These are phyloP conservation scores for Coix lacrymajobi DNA, from an alignment of 176 grass and related monocot species.

Conservation along the genomic window DNA sequence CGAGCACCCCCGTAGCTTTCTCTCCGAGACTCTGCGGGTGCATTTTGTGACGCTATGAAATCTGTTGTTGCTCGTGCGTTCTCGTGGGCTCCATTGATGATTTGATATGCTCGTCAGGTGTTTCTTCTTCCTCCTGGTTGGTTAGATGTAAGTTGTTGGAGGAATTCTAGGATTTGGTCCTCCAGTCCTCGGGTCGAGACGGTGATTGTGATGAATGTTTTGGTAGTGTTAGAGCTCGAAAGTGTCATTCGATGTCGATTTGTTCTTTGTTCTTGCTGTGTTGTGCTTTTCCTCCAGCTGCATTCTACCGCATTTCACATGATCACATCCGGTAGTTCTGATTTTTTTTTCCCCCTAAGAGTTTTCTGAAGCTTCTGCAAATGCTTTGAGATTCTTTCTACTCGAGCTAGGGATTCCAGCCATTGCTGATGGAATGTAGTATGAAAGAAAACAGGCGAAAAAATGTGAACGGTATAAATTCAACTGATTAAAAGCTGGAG, in stretches of 20 bases:
- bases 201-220: constrained; percentile 20
- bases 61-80: constrained; percentile 24
- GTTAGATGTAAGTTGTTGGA: background rate
- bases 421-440: background rate
- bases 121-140: constrained; percentile 2
- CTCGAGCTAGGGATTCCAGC: background rate
- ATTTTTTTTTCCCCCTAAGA: background rate
- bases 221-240: background rate
- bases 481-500: no score
- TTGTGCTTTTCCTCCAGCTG: background rate
- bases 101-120: background rate
- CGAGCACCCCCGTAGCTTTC: background rate
- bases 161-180: constrained; percentile 8
- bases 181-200: constrained; percentile 16
- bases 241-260: background rate
- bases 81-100: constrained; percentile 32
- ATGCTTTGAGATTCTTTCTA: background rate
- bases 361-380: background rate
- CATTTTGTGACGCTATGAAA: constrained; percentile 28
- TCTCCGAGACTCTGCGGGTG: background rate
- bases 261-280: background rate
- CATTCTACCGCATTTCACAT: background rate
- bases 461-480: background rate
- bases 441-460: background rate
- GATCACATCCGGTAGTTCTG: background rate